phyloP scores from a whole-genome alignment of 371 early-diverging fungal species.

The Mortierella polycephala region DNA sequence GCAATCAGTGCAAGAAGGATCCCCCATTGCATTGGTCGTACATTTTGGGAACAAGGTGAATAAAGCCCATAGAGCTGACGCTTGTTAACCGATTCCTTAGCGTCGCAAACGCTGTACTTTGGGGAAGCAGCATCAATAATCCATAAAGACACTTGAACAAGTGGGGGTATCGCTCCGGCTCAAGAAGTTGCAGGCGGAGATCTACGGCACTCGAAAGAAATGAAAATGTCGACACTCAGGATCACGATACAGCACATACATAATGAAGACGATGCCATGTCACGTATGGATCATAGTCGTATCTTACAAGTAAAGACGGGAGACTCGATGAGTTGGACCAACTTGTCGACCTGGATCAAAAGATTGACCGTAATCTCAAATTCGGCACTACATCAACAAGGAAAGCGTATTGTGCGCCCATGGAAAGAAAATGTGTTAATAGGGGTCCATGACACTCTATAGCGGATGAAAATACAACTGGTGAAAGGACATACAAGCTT shows the following conservation, averaged over 20 bases:
- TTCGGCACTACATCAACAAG: conserved; percentile 67
- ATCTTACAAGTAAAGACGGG: conserved; percentile 89
- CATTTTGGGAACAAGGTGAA: conserved; percentile 69
- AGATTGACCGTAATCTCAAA: conserved; percentile 90
- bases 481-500: conserved; percentile 69
- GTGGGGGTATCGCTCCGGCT: conserved; percentile 85
- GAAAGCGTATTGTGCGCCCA: not conserved
- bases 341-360: conserved; percentile 91
- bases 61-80: conserved; percentile 72
- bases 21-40: no score
- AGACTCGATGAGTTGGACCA: conserved; percentile 93
- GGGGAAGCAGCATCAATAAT: conserved; percentile 92
- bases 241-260: no score
- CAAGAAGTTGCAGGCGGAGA: conserved; percentile 88
- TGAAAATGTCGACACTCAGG: no score
- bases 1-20: no score
- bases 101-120: conserved; percentile 92
- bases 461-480: not conserved
- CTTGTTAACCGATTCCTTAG: conserved; percentile 86
- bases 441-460: not conserved
- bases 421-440: not conserved
- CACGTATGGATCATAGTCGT: not conserved
- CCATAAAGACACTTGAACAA: conserved; percentile 92
- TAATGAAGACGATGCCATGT: not conserved
- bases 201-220: conserved; percentile 52